Base-by-base conservation (phyloP, 495 filamentous ascomycete genomes). In the Cercophora newfieldiana region DNA sequence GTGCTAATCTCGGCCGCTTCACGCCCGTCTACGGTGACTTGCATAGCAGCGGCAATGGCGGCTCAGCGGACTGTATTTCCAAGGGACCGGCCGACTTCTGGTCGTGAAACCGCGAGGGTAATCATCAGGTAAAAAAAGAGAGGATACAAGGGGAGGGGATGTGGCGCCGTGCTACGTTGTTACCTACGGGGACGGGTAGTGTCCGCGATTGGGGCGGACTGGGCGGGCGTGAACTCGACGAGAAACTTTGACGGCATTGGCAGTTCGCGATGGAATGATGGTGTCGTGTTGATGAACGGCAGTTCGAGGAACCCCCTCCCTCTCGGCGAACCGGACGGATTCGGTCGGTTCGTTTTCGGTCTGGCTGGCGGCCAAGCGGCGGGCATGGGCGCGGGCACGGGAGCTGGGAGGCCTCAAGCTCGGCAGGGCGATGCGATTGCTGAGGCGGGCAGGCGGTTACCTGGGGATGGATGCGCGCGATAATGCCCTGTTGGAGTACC, bases 351-450 rank as follows among this genome's bases (percentile, higher is more conserved):
- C 4, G 37, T 44, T 5, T 44, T 44, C 37, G 37, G 50, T 53
- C 21, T 53, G 19, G 50, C 2, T 53, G 24, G 21, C 50, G 48
- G 18, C 21, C 18, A 51, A 24, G 48, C 5, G 48, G n/a, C n/a
- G n/a, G n/a, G n/a, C n/a, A n/a, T n/a, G n/a, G n/a, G n/a, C 2
- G 19, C 50, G 19, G 50, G 50, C 3, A 22, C 19, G 50, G 19
- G 50, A 22, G 21, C 50, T 53, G 50, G 50, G 50, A 53, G 50
- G 50, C 50, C 50, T 53, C 50, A 53, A 24, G 50, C 50, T 53
- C 50, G 50, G 50, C 50, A 53, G 50, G 16, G 4, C 18, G 16
- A 4, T 51, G 48, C 18, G 21, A 51, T 51, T n/a, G 18, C 16
- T 51, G 18, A n/a, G 21, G 48, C 18, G 4, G 18, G 48, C 21